These are phyloP conservation scores for thale cress (Arabidopsis thaliana) DNA, from an alignment of 345 rosid species.

Conservation along the genomic window TAIR10.1 NC_003071.7:231501-232000, in stretches of 20 bases:
- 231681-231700: slow-evolving; percentile 50
- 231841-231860: slow-evolving; percentile 59
- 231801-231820: slow-evolving; percentile 43
- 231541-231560: slow-evolving; percentile 56
- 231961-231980: slow-evolving; percentile 62
- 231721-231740: slow-evolving; percentile 55
- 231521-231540: slow-evolving; percentile 54
- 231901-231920: slow-evolving; percentile 48
- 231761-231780: slow-evolving; percentile 54
- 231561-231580: slow-evolving; percentile 53
- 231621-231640: slow-evolving; percentile 55
- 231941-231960: slow-evolving; percentile 53
- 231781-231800: slow-evolving; percentile 40
- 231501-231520: slow-evolving; percentile 46
- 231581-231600: slow-evolving; percentile 47
- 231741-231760: slow-evolving; percentile 55
- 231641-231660: slow-evolving; percentile 56
- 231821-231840: slow-evolving; percentile 56
- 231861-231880: slow-evolving; percentile 51
- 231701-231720: slow-evolving; percentile 45
- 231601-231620: slow-evolving; percentile 49
- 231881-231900: slow-evolving; percentile 46
- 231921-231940: slow-evolving; percentile 47
- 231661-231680: slow-evolving; percentile 59
- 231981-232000: slow-evolving; percentile 58